These are phyloP conservation scores for Pulveroboletus sp. DNA, from an alignment of 768 basidiomycete genomes.

Conservation along the genomic window DNA sequence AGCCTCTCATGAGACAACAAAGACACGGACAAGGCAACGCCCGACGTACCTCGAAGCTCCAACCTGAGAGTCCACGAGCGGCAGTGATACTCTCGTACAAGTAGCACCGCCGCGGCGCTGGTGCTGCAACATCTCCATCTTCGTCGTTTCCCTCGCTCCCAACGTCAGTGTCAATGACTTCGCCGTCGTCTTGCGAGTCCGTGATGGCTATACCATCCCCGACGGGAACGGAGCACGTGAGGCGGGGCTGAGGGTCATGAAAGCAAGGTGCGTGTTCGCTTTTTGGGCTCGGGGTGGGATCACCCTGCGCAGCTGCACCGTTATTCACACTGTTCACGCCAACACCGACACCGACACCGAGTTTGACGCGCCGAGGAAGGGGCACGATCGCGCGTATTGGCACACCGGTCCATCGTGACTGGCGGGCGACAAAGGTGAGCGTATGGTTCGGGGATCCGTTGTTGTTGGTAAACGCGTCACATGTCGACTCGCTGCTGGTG, in stretches of 20 bases:
- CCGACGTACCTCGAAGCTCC: conserved; percentile 29
- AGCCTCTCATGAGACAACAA: background rate
- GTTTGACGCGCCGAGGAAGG: conserved; percentile 12
- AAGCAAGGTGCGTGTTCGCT: background rate
- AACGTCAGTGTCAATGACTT: background rate
- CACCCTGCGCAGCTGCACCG: background rate
- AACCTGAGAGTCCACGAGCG: conserved; percentile 14
- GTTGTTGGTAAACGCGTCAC: background rate
- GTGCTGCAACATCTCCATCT: background rate
- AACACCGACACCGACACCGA: too few species aligned
- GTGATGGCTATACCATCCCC: background rate
- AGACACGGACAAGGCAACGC: too few species aligned
- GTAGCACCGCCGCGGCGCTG: conserved; percentile 3
- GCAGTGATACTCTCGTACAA: conserved; percentile 29
- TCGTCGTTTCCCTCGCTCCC: background rate
- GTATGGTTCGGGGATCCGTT: background rate
- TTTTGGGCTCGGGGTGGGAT: background rate
- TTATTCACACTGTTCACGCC: too few species aligned
- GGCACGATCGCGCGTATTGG: conserved; percentile 23
- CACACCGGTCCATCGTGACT: conserved; percentile 13
- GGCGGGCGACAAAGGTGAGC: background rate
- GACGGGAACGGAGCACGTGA: background rate
- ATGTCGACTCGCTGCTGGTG: background rate
- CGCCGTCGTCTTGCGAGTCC: background rate
- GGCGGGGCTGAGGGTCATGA: background rate